Base-by-base conservation (phyloP, 148 eudicot species). In the Nepenthes mirabilis region DNA sequence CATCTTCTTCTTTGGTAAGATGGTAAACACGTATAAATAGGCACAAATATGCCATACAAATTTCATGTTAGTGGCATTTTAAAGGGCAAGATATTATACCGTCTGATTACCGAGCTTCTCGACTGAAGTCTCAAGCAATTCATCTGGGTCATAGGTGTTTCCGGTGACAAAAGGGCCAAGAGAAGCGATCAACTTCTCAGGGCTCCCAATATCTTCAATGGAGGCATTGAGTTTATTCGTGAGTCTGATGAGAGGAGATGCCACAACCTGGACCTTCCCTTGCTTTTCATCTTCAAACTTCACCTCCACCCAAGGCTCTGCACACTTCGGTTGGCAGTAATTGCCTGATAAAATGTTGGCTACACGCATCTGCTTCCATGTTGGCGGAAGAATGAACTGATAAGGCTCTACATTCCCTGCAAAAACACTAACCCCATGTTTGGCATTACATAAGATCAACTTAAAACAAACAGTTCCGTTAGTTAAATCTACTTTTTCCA, bases 231-330 rank as follows among this genome's bases (percentile, higher is more conserved):
- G 99, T 56, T 82, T 93, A 82, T 93, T 93, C 35, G 99, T 93
- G 34, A 93, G 81, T 2, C 99, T 79, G 11, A 93, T 84, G 66
- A 93, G 76, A 36, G 99, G 99, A 43, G 99, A 86, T 56, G 91
- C 99, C 49, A 93, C 91, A 32, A 93, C 91, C 68, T 93, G 99
- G 52, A 89, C 65, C 69, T 81, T 93, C 34, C 99, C 99, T 53
- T 93, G 97, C 54, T 80, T 86, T 52, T 84, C 97, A 34, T 86
- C 83, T 66, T 93, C 99, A 54, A 93, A 89, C 54, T 86, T 89
- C 12, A 89, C 99, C 80, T 93, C 97, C 48, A 89, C 73, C 99
- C 97, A 93, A 3, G 99, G 99, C 76, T 93, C 99, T 37, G 99
- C 98, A 63, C 98, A 93, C 76, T 93, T 93, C 35, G 98, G 96